Evolutionary conservation across 306 rosid species (phyloP), one percentile per base, ranked within the genome.

Genomic region (Comarum palustre): DNA sequence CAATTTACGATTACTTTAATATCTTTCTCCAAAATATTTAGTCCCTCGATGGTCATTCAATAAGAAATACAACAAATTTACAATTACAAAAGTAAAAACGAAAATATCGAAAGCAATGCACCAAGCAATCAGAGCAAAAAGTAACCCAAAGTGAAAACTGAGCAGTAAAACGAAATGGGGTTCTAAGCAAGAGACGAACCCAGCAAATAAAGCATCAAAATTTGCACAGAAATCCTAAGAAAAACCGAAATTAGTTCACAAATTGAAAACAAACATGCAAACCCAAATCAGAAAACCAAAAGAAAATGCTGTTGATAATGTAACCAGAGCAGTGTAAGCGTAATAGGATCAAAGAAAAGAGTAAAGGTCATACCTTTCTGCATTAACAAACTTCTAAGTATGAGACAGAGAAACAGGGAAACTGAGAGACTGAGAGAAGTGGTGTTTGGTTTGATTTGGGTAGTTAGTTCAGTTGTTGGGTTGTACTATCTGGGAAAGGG

Each of bases 61-160:
- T 20, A 73, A 41, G 54, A 73, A 34, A 58, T 12, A 25, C 19
- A 34, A 22, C 3, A 70, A 71, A 2, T 38, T 54, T n/a, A 54
- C 29, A n/a, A 22, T 57, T 15, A 7, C 3, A 47, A 16, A 42
- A 7, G 16, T 29, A 8, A 9, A 41, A 2, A 10, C 1, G 25
- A 57, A 29, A 39, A 17, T 41, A 8, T 13, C 24, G 3, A 16
- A 45, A 67, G 78, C 75, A 80, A 80, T 72, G 84, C 17, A 31
- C 24, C 5, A 48, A 47, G 61, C 36, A 72, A 80, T 58, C 22
- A 55, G 27, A 48, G 22, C 27, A 41, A 71, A 41, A 71, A 27
- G 62, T 34, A 52, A 19, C 47, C 9, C 24, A 61, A 29, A 25
- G 16, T 15, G 17, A 61, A 50, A 69, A 58, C 6, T 20, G 42